phyloP scores from a whole-genome alignment of 345 rosid species.

The Brassica cretica region DNA sequence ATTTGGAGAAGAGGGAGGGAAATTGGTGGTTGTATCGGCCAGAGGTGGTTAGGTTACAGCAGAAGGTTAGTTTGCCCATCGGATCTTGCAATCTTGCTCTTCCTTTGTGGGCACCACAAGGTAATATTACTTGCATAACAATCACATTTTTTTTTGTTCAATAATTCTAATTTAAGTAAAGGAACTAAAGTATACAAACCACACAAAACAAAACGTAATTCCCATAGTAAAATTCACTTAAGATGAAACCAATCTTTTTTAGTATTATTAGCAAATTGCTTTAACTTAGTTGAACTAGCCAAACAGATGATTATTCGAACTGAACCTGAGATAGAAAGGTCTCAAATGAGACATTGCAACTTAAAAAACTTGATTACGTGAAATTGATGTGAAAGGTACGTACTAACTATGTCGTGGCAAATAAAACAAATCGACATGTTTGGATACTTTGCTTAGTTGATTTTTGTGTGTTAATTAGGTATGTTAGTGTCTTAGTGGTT shows the following conservation, averaged over 20 bases:
- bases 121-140: slow-evolving; percentile 38
- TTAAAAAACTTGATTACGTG: slow-evolving; percentile 22
- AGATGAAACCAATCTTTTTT: background rate
- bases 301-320: background rate
- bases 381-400: slow-evolving; percentile 38
- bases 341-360: slow-evolving; percentile 31
- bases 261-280: background rate
- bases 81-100: slow-evolving; percentile 81
- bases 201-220: background rate
- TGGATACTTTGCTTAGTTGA: slow-evolving; percentile 23
- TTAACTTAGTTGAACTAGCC: background rate
- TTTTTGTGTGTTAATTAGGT: slow-evolving; percentile 11
- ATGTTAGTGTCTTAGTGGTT: slow-evolving; percentile 28
- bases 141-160: background rate
- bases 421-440: slow-evolving; percentile 14
- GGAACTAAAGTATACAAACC: background rate
- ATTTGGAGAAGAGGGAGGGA: slow-evolving; percentile 65
- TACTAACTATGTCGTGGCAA: slow-evolving; percentile 30
- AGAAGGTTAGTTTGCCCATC: slow-evolving; percentile 69
- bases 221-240: background rate
- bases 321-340: slow-evolving; percentile 16
- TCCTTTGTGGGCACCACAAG: slow-evolving; percentile 85
- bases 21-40: slow-evolving; percentile 88
- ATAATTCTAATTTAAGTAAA: background rate
- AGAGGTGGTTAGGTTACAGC: slow-evolving; percentile 58